A percentile compares a stretch with the other conserved stretches of the same genome.
Conservation (phyloP, 306 rosid genomes). For the Benincasa hispida region DNA sequence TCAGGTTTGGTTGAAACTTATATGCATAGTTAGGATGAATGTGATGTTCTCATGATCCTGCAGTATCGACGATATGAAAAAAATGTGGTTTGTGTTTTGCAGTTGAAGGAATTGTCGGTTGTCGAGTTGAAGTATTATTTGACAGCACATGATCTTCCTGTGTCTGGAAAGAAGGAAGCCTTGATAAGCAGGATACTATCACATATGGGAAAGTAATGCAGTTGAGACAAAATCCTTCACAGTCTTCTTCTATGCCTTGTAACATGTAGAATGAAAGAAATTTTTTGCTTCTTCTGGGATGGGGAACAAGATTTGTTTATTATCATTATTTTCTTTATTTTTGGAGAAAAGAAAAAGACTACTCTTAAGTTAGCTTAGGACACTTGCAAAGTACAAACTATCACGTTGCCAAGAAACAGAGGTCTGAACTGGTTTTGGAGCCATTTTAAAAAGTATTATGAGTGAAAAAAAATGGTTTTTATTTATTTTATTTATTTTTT, state of each 20-base stretch:
- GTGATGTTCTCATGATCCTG: neutral
- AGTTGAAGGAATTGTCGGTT: constrained; percentile 82
- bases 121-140: constrained; percentile 62
- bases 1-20: neutral
- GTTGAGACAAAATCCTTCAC: neutral
- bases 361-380: too few species aligned
- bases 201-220: constrained; percentile 57
- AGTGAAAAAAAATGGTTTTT: too few species aligned
- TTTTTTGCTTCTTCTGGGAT: neutral
- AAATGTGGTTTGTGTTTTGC: constrained; percentile 23
- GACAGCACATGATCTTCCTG: constrained; percentile 65
- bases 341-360: too few species aligned
- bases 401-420: too few species aligned
- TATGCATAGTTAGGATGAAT: neutral
- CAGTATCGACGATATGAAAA: neutral
- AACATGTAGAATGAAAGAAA: neutral
- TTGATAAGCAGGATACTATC: constrained; percentile 63
- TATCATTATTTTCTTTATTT: too few species aligned
- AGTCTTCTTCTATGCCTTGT: neutral
- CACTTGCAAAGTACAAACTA: too few species aligned
- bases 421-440: too few species aligned
- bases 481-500: too few species aligned
- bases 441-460: too few species aligned
- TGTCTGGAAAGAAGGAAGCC: constrained; percentile 78
- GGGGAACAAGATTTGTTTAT: too few species aligned